Percentiles rank a stretch among this genome's conserved stretches.
These are phyloP conservation scores for Ophiostoma triangulosporum DNA, from an alignment of 2,329 filamentous ascomycete species.

Conservation along the genomic window DNA sequence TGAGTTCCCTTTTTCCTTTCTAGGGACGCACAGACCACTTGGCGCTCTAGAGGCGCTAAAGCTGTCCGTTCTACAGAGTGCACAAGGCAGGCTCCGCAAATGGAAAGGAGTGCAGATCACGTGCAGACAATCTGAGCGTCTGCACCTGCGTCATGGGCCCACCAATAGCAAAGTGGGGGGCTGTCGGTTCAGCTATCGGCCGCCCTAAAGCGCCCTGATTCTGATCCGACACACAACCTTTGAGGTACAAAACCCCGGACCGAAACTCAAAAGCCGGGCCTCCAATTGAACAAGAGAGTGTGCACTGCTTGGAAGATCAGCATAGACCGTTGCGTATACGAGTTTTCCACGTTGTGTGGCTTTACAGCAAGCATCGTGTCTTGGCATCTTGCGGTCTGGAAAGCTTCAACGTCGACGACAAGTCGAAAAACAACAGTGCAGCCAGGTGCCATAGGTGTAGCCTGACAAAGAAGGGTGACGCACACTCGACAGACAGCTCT, in stretches of 20 bases:
- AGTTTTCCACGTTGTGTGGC: not conserved
- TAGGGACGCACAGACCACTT: not conserved
- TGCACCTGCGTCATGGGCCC: constrained; percentile 10
- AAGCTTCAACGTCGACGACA: not conserved
- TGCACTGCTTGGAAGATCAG: not conserved
- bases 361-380: not conserved
- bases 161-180: constrained; percentile 3
- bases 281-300: not conserved
- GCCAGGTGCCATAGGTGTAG: not conserved
- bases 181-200: not conserved
- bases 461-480: not conserved
- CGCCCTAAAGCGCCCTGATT: not conserved
- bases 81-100: not conserved
- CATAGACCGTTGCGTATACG: not conserved
- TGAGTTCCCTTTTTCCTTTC: not conserved
- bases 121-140: constrained; percentile 2
- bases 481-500: not conserved
- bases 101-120: not conserved
- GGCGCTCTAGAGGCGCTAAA: not conserved
- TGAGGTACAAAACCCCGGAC: not conserved
- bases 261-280: not conserved
- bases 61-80: not conserved
- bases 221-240: not conserved
- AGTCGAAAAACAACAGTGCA: not conserved
- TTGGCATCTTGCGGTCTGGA: not conserved